Evolutionary conservation across 2,329 filamentous ascomycete genomes (phyloP), one percentile per base, ranked within the genome.

Genomic region (Fusarium virguliforme): DNA sequence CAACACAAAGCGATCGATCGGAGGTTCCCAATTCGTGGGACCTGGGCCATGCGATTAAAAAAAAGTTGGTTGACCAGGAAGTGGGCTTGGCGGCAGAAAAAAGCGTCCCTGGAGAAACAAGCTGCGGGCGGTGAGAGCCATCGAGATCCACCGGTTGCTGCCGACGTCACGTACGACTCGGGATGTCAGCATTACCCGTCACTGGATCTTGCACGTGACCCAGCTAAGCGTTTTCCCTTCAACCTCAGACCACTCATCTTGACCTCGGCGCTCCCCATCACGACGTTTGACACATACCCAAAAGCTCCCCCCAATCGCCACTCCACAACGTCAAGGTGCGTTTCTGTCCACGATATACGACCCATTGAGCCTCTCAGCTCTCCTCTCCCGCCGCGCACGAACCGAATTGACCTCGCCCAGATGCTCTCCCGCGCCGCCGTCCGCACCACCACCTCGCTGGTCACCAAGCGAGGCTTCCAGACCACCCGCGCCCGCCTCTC

Each of bases 381-480:
- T 28, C 6, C 37, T 12, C 22, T 38, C 38, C 34, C 37, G 18
- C 22, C 63, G 32, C 24, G 35, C 8, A 48, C 59, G 63, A 60
- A 70, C 75, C 83, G 83, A 82, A 85, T 85, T 87, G 81, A 83
- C 74, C 35, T 46, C 26, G n/a, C 18, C 30, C 79, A 97, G 93
- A 97, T 97, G 94, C 87, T 96, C 83, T 89, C 94, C 85, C 91
- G 92, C 82, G 88, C 90, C 84, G 87, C 85, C 78, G 78, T 84
- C 79, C 88, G 89, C 81, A 88, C 87, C 82, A 89, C 91, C 81
- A 90, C 90, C 80, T 85, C 88, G 74, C 83, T 91, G 81, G 87
- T 94, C 85, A 89, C 91, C 88, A 94, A 94, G 87, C 95, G 96
- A 84, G 94, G 92, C 86, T 98, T 99, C 92, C 92, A 94, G 84